Evolutionary conservation across 2,329 filamentous ascomycete species (phyloP).

Genomic region (Penicillium nordicum): DNA sequence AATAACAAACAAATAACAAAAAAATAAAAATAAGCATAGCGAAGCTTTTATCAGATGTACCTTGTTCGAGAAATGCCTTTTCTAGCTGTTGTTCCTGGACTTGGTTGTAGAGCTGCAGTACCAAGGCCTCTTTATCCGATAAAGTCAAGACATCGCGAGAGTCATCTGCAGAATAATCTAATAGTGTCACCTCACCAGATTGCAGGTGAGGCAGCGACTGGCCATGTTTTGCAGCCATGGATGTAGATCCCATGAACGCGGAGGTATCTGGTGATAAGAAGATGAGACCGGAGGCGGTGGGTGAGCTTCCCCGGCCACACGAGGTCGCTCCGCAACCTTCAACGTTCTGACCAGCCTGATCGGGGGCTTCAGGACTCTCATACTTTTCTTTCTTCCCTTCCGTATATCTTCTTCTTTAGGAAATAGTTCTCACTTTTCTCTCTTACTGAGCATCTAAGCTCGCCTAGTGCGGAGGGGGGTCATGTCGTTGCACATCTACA

Average conservation of each 20-base stretch:
- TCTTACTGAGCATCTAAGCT: constrained; percentile 24
- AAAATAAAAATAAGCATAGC: not conserved
- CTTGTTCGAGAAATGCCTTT: constrained; percentile 60
- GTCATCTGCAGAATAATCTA: constrained; percentile 44
- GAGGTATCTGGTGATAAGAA: constrained; percentile 30
- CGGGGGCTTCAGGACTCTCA: constrained; percentile 16
- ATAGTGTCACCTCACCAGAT: constrained; percentile 33
- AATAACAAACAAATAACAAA: not conserved
- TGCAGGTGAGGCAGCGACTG: constrained; percentile 33
- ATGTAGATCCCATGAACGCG: constrained; percentile 27
- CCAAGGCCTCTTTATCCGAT: constrained; percentile 62
- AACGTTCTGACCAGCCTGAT: constrained; percentile 2
- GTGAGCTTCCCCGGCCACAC: constrained; percentile 12
- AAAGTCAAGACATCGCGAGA: constrained; percentile 53
- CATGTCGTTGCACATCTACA: constrained; percentile 87
- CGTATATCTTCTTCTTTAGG: constrained; percentile 15
- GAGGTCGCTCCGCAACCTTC: constrained; percentile 2
- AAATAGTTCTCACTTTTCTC: constrained; percentile 18
- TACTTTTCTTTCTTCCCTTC: not conserved
- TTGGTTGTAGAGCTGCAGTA: constrained; percentile 68
- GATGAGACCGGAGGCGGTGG: constrained; percentile 21
- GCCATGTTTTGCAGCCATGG: constrained; percentile 36
- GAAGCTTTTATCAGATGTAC: constrained; percentile 21
- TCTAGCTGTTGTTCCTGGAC: constrained; percentile 70
- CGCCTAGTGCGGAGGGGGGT: constrained; percentile 41